Evolutionary conservation across 192 early-diverging fungal genomes (phyloP).

Genomic region (Paraglomus occultum): DNA sequence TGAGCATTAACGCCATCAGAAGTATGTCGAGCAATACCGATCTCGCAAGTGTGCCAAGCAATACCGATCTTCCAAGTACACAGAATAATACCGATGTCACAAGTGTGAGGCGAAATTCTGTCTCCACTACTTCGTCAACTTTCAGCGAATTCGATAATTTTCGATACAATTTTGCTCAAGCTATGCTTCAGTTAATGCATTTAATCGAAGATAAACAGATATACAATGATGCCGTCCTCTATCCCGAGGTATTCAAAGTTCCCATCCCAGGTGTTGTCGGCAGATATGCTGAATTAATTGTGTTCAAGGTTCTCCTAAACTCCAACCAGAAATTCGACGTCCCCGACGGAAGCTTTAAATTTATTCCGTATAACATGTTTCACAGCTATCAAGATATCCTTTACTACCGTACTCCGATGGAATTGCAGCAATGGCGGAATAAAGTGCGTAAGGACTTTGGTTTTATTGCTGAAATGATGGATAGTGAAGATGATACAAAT

Average conservation of each 20-base stretch:
- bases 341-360: neutral
- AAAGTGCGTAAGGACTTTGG: too few species aligned
- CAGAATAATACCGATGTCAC: neutral
- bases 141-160: neutral
- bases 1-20: neutral
- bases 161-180: slow-evolving; percentile 3
- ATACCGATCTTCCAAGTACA: neutral
- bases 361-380: slow-evolving; percentile 20
- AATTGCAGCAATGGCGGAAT: too few species aligned
- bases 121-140: too few species aligned
- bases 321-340: neutral
- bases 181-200: slow-evolving; percentile 4
- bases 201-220: neutral
- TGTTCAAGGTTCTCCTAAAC: neutral
- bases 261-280: neutral
- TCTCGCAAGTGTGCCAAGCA: neutral
- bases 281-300: slow-evolving; percentile 16
- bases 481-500: too few species aligned
- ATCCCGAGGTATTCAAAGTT: neutral
- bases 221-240: neutral
- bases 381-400: slow-evolving; percentile 10
- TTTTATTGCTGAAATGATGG: too few species aligned
- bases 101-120: neutral
- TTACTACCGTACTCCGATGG: neutral
- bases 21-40: neutral